Conservation (phyloP, 2,329 filamentous ascomycete genomes). For the Curvularia lunata region DNA sequence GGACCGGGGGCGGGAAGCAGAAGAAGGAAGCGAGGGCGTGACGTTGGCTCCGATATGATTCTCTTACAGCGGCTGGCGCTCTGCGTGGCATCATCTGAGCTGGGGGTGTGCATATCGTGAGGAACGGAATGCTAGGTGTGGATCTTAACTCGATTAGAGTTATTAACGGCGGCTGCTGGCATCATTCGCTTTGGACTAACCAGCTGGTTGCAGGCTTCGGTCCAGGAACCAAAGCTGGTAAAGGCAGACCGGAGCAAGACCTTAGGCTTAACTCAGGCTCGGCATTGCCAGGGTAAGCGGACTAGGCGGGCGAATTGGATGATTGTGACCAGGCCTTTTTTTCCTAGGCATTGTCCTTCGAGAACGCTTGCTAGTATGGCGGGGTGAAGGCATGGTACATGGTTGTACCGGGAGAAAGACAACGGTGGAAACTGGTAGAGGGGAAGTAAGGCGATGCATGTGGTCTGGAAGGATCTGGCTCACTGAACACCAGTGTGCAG, state of each 20-base stretch:
- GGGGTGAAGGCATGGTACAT: constrained; percentile 13
- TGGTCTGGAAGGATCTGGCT: constrained; percentile 31
- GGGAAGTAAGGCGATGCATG: constrained; percentile 20
- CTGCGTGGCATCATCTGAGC: not conserved
- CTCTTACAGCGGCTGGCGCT: constrained; percentile 15
- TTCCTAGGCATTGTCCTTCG: constrained; percentile 35
- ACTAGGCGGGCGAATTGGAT: constrained; percentile 31
- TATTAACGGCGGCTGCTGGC: constrained; percentile 30
- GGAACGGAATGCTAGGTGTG: constrained; percentile 29
- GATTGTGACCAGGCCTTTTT: constrained; percentile 23
- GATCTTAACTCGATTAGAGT: constrained; percentile 41
- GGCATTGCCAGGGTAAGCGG: constrained; percentile 16
- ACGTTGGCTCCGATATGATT: constrained; percentile 9
- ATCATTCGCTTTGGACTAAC: constrained; percentile 18
- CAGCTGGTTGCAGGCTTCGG: constrained; percentile 3
- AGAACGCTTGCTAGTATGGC: constrained; percentile 32
- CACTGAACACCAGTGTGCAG: constrained; percentile 14
- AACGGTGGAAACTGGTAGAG: constrained; percentile 7
- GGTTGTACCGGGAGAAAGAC: constrained; percentile 10
- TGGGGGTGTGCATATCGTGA: constrained; percentile 11
- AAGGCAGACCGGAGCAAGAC: constrained; percentile 22
- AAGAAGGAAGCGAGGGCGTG: constrained; percentile 5
- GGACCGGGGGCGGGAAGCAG: constrained; percentile 1
- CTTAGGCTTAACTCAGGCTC: constrained; percentile 45
- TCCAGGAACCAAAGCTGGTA: constrained; percentile 10